These are phyloP conservation scores for Sclerotinia trifoliorum DNA, from an alignment of 2,329 filamentous ascomycete genomes.

Conservation along the genomic window DNA sequence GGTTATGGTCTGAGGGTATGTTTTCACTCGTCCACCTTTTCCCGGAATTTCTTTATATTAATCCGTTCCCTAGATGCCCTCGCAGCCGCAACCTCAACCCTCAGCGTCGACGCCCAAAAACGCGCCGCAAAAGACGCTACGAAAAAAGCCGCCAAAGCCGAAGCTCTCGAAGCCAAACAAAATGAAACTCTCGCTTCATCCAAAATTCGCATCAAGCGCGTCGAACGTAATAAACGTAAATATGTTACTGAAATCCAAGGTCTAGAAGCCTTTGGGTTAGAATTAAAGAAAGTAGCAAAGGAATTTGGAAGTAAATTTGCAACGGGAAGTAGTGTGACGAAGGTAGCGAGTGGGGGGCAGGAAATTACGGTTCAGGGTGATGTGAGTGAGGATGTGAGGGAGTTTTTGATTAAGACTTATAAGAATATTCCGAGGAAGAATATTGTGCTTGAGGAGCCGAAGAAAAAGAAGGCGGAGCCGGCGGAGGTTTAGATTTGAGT, in stretches of 20 bases:
- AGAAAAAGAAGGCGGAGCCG: slow-evolving; percentile 77
- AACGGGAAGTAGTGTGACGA: slow-evolving; percentile 89
- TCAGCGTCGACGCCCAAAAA: slow-evolving; percentile 89
- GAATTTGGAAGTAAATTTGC: slow-evolving; percentile 99
- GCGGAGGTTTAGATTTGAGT: slow-evolving; percentile 6
- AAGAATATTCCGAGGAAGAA: slow-evolving; percentile 91
- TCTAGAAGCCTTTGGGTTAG: slow-evolving; percentile 84
- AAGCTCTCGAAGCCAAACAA: slow-evolving; percentile 79
- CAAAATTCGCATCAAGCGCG: slow-evolving; percentile 88
- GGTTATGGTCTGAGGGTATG: slow-evolving; percentile 83
- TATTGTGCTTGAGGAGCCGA: slow-evolving; percentile 91
- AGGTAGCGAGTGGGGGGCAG: slow-evolving; percentile 79
- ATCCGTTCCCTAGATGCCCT: slow-evolving; percentile 61
- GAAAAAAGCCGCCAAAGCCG: slow-evolving; percentile 95
- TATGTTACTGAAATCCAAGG: slow-evolving; percentile 91
- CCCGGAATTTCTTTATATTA: background rate
- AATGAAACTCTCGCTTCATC: slow-evolving; percentile 75
- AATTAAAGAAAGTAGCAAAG: slow-evolving; percentile 94
- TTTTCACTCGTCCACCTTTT: slow-evolving; percentile 7
- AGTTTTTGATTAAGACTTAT: slow-evolving; percentile 87
- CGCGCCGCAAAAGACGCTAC: slow-evolving; percentile 92
- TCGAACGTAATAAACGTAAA: slow-evolving; percentile 98
- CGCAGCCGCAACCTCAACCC: slow-evolving; percentile 77
- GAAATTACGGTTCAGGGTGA: slow-evolving; percentile 98
- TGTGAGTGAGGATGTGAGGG: slow-evolving; percentile 89